Percentiles rank a stretch among this genome's conserved stretches.
phyloP scores from a whole-genome alignment of 495 filamentous ascomycete species.

The Clavariopsis aquatica region DNA sequence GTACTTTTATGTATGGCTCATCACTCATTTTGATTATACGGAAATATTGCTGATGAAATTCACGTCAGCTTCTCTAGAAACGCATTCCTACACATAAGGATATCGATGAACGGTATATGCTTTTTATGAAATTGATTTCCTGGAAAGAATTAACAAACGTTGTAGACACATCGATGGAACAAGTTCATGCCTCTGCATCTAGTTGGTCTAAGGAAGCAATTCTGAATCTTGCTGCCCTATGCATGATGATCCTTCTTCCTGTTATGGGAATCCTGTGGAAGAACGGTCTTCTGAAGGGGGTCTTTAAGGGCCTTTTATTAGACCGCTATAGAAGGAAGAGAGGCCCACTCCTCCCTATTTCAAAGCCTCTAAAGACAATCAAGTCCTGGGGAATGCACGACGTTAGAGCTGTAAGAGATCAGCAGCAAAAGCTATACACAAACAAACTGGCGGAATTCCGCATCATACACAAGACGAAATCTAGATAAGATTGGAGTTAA shows the following conservation, averaged over 20 bases:
- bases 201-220: not conserved
- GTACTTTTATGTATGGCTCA: too few relatives aligned
- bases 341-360: not conserved
- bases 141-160: not conserved
- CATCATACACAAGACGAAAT: not conserved
- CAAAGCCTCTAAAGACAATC: not conserved
- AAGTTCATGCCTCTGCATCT: not conserved
- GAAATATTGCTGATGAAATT: too few relatives aligned
- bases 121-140: too few relatives aligned
- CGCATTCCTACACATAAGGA: too few relatives aligned
- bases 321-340: not conserved
- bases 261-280: not conserved
- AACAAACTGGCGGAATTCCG: not conserved
- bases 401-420: not conserved
- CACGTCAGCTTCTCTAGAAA: too few relatives aligned
- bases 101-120: too few relatives aligned
- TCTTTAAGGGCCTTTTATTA: not conserved
- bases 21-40: too few relatives aligned
- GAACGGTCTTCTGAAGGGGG: not conserved
- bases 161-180: not conserved
- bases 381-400: not conserved
- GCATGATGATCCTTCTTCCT: not conserved
- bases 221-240: not conserved
- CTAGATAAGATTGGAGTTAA: not conserved
- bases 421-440: not conserved